Evolutionary conservation across 306 rosid genomes (phyloP), one percentile per base, ranked within the genome.

Genomic region (Astragalus glycyphyllos): DNA sequence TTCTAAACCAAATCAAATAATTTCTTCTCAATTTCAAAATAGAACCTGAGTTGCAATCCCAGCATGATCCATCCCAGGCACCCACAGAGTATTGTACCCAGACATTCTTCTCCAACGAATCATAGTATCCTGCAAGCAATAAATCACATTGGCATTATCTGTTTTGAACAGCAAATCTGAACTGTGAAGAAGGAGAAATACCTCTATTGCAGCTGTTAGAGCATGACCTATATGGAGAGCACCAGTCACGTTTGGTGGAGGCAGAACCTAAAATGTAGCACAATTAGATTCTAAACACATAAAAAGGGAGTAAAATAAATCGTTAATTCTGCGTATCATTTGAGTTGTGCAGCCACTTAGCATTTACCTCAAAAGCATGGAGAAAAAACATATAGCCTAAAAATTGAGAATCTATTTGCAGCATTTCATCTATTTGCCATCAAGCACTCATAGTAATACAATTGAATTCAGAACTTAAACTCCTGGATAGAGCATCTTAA

Each of bases 21-120:
- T 26, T 2, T 46, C 29, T 71, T 69, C 40, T 41, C 32, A 56
- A 66, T 56, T 64, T 61, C 67, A 65, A 64, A 45, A 66, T 5
- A n/a, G n/a, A n/a, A 74, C 97, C 99, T 94, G 97, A 29, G 99
- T 94, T 11, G 99, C 99, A 56, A 91, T 91, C 75, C 97, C 97
- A 7, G 99, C 96, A 77, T 94, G 99, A 82, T 94, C 99, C 91
- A 88, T 82, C 76, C 96, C 92, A 77, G 99, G 99, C 74, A 94
- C 96, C 97, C 99, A 94, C 87, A 94, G 71, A 71, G 90, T 31
- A 85, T 94, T 94, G 85, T 80, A 89, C 65, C 99, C 97, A 45
- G 88, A 85, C 99, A 94, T 94, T 81, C 92, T 87, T 45, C 88
- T 79, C 99, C 99, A 94, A 10, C 99, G 92, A 69, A 94, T 94